Evolutionary conservation across 2,329 filamentous ascomycete species (phyloP).

Genomic region (Penicillium glabrum): DNA sequence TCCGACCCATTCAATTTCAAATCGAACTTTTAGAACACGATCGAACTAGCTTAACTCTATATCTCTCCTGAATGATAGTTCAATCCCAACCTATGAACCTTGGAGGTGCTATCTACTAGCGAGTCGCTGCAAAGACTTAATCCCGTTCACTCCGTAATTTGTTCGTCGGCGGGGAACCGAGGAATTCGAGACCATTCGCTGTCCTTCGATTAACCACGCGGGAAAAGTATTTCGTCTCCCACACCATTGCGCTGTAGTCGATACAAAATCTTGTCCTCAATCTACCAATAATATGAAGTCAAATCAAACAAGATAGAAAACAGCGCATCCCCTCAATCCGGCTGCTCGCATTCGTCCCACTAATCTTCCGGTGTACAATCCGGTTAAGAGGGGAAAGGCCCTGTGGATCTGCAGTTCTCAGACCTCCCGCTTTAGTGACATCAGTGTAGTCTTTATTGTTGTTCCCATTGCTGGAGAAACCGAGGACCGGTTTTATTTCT

Average conservation of each 20-base stretch:
- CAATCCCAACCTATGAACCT: not conserved
- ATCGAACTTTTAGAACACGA: no score
- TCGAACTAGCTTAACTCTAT: no score
- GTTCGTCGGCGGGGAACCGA: slow-evolving; percentile 26
- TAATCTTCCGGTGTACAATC: slow-evolving; percentile 2
- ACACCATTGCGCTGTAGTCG: not conserved
- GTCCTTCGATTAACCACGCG: not conserved
- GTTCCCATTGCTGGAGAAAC: not conserved
- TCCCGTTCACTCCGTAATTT: slow-evolving; percentile 19
- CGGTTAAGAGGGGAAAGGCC: not conserved
- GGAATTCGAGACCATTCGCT: slow-evolving; percentile 20
- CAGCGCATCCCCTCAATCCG: not conserved
- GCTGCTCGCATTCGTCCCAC: not conserved
- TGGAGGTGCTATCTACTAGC: not conserved
- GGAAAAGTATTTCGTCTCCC: not conserved
- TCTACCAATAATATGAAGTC: not conserved
- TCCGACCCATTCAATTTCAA: no score
- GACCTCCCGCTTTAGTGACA: slow-evolving; percentile 1
- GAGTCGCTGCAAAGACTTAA: not conserved
- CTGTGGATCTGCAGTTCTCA: not conserved
- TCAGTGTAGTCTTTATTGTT: not conserved
- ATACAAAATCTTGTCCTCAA: not conserved
- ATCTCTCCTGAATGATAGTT: not conserved
- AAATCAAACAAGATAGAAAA: not conserved
- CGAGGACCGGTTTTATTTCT: not conserved